phyloP scores from a whole-genome alignment of 164 flowering plant species.

The Euptelea pleiosperma region DNA sequence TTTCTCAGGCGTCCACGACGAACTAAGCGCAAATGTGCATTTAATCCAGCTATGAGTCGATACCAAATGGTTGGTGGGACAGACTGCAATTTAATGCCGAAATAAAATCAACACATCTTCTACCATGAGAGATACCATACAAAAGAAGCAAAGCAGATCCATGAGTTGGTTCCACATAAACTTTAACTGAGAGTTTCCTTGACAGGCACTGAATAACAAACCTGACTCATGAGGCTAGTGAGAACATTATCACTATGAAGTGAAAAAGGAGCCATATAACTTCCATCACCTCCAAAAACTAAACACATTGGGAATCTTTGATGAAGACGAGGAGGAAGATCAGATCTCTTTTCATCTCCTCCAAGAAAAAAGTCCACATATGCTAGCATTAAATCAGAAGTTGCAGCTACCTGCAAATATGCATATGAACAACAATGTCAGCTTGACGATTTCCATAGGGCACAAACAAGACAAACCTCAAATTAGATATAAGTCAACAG shows the following conservation, averaged over 20 bases:
- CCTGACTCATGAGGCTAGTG: constrained; percentile 94
- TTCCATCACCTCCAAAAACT: constrained; percentile 94
- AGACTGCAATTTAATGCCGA: constrained; percentile 41
- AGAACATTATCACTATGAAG: constrained; percentile 83
- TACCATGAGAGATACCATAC: neutral
- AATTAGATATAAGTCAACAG: no score
- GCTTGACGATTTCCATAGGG: neutral
- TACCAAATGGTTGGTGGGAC: constrained; percentile 91
- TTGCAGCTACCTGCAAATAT: constrained; percentile 74
- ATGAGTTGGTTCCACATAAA: neutral
- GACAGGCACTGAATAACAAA: constrained; percentile 20
- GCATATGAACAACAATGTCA: neutral
- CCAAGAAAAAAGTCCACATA: constrained; percentile 93
- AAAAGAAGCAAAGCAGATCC: neutral
- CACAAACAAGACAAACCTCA: neutral
- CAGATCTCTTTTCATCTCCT: constrained; percentile 92
- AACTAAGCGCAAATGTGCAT: constrained; percentile 86
- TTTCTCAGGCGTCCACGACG: constrained; percentile 54
- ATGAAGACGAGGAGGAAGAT: constrained; percentile 81
- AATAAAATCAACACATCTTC: neutral
- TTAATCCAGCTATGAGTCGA: constrained; percentile 89
- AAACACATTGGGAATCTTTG: constrained; percentile 79
- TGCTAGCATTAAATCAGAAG: constrained; percentile 86
- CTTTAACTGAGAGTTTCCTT: neutral
- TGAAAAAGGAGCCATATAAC: constrained; percentile 90